A percentile compares a stretch with the other conserved stretches of the same genome.
Evolutionary conservation across 768 basidiomycete species (phyloP).

Genomic region (Collybia mongolica): DNA sequence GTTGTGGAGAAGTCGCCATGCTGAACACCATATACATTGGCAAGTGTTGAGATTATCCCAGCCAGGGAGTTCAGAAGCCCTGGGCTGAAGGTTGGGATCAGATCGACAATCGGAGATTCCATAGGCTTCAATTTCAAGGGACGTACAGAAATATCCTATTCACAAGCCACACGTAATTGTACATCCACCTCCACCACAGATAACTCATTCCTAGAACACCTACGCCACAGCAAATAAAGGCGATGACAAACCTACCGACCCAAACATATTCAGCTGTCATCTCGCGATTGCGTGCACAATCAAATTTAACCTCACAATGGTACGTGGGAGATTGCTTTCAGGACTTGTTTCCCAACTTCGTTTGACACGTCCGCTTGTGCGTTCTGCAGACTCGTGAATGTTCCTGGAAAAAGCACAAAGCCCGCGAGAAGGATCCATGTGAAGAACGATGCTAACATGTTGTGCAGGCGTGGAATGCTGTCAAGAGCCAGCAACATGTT

Average conservation of each 20-base stretch:
- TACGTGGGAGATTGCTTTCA: constrained; percentile 37
- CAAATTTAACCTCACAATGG: constrained; percentile 34
- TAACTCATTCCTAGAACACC: constrained; percentile 55
- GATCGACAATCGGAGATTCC: background rate
- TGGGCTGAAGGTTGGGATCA: constrained; percentile 33
- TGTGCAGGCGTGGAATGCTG: constrained; percentile 47
- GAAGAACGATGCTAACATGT: constrained; percentile 54
- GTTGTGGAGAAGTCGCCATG: constrained; percentile 40
- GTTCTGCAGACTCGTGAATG: constrained; percentile 49
- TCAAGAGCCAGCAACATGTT: constrained; percentile 64
- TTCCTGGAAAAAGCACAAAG: constrained; percentile 62
- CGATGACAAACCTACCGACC: constrained; percentile 46
- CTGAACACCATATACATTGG: constrained; percentile 50
- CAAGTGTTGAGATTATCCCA: constrained; percentile 54
- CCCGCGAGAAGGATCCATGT: constrained; percentile 65
- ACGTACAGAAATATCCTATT: constrained; percentile 58
- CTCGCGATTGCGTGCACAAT: background rate
- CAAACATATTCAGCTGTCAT: background rate
- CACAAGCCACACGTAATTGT: constrained; percentile 57
- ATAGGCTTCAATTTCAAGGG: background rate
- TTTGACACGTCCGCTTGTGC: constrained; percentile 18
- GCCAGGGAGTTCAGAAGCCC: constrained; percentile 56
- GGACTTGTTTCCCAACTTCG: constrained; percentile 28
- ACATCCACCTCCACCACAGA: constrained; percentile 59
- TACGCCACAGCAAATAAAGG: constrained; percentile 53